Percentiles rank a stretch among this genome's conserved stretches.
Conservation (phyloP, 139 green algal species). For the Chlorella sp. region DNA sequence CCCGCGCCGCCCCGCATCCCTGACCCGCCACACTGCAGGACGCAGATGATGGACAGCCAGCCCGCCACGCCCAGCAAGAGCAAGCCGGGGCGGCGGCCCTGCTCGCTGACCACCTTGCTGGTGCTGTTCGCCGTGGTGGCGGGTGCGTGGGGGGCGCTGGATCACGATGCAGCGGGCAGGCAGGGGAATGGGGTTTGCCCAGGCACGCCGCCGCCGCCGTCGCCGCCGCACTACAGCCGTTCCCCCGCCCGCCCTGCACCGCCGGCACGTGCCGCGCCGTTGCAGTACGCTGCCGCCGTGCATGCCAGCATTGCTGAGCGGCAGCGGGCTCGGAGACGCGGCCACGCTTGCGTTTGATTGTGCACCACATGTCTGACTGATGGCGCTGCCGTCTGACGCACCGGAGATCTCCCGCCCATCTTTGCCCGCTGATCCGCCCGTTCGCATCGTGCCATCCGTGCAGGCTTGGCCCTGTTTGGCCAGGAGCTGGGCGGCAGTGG, state of each 20-base stretch:
- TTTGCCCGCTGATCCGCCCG: neutral
- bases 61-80: conserved; percentile 47
- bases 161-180: too few species aligned
- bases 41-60: neutral
- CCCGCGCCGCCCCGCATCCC: too few species aligned
- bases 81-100: conserved; percentile 26
- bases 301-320: too few species aligned
- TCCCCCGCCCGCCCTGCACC: too few species aligned
- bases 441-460: neutral
- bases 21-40: too few species aligned
- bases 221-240: neutral
- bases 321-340: too few species aligned
- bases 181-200: neutral
- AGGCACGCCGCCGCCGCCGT: neutral
- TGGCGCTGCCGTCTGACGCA: neutral
- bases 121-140: conserved; percentile 10
- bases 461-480: conserved; percentile 28
- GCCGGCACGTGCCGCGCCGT: too few species aligned
- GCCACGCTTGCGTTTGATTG: too few species aligned
- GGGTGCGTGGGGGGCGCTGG: neutral
- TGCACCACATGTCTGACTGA: neutral
- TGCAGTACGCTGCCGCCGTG: too few species aligned
- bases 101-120: conserved; percentile 25
- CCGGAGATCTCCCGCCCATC: neutral
- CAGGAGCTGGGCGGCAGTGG: conserved; percentile 22